Evolutionary conservation across 2,329 filamentous ascomycete genomes (phyloP).

Genomic region (Colletotrichum higginsianum): DNA sequence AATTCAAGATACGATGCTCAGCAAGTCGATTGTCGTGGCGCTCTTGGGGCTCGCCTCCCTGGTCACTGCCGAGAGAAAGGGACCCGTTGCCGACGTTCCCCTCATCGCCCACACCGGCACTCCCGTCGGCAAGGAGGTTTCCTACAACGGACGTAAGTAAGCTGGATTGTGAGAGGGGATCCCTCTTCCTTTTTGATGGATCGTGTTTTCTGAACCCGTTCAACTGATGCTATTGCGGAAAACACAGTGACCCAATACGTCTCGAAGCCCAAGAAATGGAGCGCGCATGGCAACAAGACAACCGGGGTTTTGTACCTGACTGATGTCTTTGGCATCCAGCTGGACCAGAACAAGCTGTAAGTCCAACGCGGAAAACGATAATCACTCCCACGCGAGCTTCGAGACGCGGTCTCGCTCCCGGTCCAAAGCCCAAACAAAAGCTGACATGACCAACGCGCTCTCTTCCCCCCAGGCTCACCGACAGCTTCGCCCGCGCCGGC

Average conservation of each 20-base stretch:
- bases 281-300: constrained; percentile 8
- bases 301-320: constrained; percentile 46
- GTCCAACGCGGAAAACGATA: neutral
- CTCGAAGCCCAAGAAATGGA: constrained; percentile 33
- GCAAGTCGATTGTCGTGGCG: constrained; percentile 16
- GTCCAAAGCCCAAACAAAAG: no score
- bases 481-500: constrained; percentile 77
- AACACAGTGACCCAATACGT: constrained; percentile 33
- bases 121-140: constrained; percentile 28
- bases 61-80: constrained; percentile 15
- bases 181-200: no score
- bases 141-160: constrained; percentile 32
- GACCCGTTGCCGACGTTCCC: constrained; percentile 32
- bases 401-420: no score
- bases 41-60: constrained; percentile 29
- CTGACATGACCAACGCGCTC: constrained; percentile 25
- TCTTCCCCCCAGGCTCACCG: constrained; percentile 61
- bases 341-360: constrained; percentile 44
- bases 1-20: constrained; percentile 25
- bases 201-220: no score
- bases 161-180: no score
- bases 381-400: no score
- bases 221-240: neutral
- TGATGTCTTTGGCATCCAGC: constrained; percentile 57
- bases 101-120: constrained; percentile 36